phyloP scores from a whole-genome alignment of 441 rosid species.

The Aleurites moluccanus region DNA sequence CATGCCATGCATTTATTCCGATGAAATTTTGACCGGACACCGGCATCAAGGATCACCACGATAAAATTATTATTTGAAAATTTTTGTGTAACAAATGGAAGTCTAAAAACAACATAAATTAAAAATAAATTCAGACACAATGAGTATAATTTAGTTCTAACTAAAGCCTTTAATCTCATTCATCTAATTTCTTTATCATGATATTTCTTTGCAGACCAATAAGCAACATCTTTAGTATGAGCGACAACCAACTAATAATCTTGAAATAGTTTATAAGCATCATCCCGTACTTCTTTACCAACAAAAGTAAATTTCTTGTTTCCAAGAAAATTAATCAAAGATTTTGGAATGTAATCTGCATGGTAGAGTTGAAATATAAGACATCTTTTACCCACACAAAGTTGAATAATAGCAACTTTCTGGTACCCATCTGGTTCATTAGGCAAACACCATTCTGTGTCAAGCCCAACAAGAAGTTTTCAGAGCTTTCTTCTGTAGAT shows the following conservation, averaged over 20 bases:
- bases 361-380: conserved; percentile 20
- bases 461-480: conserved; percentile 22
- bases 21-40: too few relatives aligned
- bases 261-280: not conserved
- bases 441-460: conserved; percentile 16
- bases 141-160: too few relatives aligned
- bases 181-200: not conserved
- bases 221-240: not conserved
- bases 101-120: too few relatives aligned
- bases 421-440: not conserved
- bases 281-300: not conserved
- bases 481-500: not conserved
- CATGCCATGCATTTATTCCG: too few relatives aligned
- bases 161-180: conserved; percentile 9
- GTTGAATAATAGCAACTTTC: conserved; percentile 21
- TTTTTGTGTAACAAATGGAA: too few relatives aligned
- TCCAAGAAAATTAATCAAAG: not conserved
- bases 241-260: not conserved
- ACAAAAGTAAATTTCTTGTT: not conserved
- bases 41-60: too few relatives aligned
- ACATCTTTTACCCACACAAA: conserved; percentile 13
- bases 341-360: not conserved
- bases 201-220: not conserved
- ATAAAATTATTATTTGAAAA: too few relatives aligned
- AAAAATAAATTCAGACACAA: too few relatives aligned